Base-by-base conservation (phyloP, 2,329 filamentous ascomycete genomes). In the Huntiella abstrusa region DNA sequence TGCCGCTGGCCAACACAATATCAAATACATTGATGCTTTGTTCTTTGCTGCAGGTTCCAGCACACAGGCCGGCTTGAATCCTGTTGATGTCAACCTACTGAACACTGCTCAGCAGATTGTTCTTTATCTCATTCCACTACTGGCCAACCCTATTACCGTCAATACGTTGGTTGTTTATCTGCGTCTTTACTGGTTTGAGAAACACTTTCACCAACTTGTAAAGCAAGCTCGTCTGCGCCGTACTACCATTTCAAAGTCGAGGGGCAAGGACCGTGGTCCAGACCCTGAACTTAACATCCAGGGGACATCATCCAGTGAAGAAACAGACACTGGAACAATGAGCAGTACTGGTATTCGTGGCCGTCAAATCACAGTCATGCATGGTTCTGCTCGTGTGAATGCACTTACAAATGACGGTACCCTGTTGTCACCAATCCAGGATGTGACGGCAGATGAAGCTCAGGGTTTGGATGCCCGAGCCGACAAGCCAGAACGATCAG, bases 121-220 rank as follows among this genome's bases (percentile, higher is more conserved):
- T 43, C 64, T 92, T 19, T 86, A 80, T 55, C 55, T 86, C 5
- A 68, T 83, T 36, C 67, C 80, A 3, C 78, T 85, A 68, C 55
- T 84, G 10, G 77, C 80, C 19, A 93, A 85, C 43, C 86, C 86
- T 0, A 91, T 94, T 51, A 78, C 82, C 41, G 79, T 94, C 55
- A 77, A 93, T 57, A 75, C 82, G 2, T 81, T 75, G 39, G 85
- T 98, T 39, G 91, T 98, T 5, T 88, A 94, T 54, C 70, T 96
- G 11, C 81, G 91, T 19, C 68, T 98, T 1, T 95, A 94, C 62
- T 98, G 88, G 88, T 98, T 98, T 58, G 87, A 98, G 62, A 94
- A 92, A 61, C 76, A 87, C 5, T 96, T 98, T 58, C 82, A 93
- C 58, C 71, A 83, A 55, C 73, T 94, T 52, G 86, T 82, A 11